Evolutionary conservation across 352 stramenopile genomes (phyloP).

Genomic region (Phytophthora pinifolia): DNA sequence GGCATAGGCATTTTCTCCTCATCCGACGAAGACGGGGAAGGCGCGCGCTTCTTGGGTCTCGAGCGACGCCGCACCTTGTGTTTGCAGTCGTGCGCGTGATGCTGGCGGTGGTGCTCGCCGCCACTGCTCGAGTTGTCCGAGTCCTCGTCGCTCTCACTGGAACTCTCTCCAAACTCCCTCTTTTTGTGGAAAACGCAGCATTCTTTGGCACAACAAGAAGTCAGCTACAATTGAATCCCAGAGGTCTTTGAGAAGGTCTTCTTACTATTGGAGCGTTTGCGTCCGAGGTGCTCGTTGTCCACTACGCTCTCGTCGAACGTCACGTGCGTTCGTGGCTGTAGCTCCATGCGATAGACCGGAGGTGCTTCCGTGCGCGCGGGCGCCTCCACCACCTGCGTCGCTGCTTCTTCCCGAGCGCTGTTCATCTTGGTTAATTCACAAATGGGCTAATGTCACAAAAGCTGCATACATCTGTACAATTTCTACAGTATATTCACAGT

Average conservation of each 20-base stretch:
- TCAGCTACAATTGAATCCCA: background rate
- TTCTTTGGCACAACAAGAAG: conserved; percentile 36
- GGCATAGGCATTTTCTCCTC: conserved; percentile 33
- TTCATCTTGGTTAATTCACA: no score
- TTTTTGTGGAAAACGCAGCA: conserved; percentile 96
- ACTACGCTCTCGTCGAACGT: conserved; percentile 89
- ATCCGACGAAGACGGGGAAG: conserved; percentile 37
- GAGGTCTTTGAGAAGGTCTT: background rate
- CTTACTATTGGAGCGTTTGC: conserved; percentile 91
- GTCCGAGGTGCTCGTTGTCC: conserved; percentile 92
- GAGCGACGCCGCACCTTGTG: conserved; percentile 25
- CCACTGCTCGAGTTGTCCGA: conserved; percentile 46
- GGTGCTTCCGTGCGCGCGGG: conserved; percentile 18
- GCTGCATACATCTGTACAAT: background rate
- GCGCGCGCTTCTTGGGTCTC: conserved; percentile 33
- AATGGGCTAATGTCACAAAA: conserved; percentile 3
- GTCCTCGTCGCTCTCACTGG: conserved; percentile 87
- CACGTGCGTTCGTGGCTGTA: conserved; percentile 82
- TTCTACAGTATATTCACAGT: no score
- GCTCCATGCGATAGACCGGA: conserved; percentile 65
- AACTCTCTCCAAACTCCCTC: conserved; percentile 90
- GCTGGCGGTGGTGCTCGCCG: conserved; percentile 21
- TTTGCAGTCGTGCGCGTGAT: conserved; percentile 32
- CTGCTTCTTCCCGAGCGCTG: conserved; percentile 25
- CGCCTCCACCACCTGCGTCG: conserved; percentile 32